Conservation (phyloP, 495 filamentous ascomycete genomes). For the Cryomyces minteri region DNA sequence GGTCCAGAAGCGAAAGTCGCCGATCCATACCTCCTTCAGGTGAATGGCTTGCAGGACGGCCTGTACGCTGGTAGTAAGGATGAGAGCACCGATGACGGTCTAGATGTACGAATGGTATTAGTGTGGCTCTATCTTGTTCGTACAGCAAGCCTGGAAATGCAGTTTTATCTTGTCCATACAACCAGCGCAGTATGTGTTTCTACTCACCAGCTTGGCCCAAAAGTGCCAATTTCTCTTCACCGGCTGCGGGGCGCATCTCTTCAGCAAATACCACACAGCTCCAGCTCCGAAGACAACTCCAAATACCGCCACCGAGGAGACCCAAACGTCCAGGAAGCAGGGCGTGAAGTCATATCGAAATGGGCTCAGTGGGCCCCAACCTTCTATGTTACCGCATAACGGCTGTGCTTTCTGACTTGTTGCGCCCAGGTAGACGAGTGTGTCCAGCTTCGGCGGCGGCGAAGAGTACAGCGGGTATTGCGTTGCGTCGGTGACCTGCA, state of each 20-base stretch:
- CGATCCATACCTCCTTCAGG: slow-evolving; percentile 47
- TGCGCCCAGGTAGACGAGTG: slow-evolving; percentile 12
- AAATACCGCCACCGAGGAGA: slow-evolving; percentile 55
- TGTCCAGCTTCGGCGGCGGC: not conserved
- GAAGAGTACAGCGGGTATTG: not conserved
- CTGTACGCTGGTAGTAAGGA: slow-evolving; percentile 49
- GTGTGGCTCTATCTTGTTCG: not conserved
- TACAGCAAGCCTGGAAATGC: not conserved
- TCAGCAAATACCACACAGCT: slow-evolving; percentile 59
- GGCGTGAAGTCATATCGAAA: slow-evolving; percentile 83
- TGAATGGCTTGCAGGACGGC: slow-evolving; percentile 59
- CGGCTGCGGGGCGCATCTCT: slow-evolving; percentile 38
- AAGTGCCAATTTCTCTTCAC: slow-evolving; percentile 88
- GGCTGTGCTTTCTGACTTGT: slow-evolving; percentile 28
- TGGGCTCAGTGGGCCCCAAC: slow-evolving; percentile 85
- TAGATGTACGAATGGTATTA: slow-evolving; percentile 15
- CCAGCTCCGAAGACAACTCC: slow-evolving; percentile 58
- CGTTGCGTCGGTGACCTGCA: not conserved
- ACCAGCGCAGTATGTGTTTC: not conserved
- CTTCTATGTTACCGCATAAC: slow-evolving; percentile 72
- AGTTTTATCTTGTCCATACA: not conserved
- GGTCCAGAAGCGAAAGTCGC: slow-evolving; percentile 85
- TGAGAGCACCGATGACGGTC: slow-evolving; percentile 51
- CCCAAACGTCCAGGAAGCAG: slow-evolving; percentile 82
- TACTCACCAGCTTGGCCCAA: slow-evolving; percentile 68